Conservation (phyloP, 2,329 filamentous ascomycete genomes). For the Daldinia sp. region DNA sequence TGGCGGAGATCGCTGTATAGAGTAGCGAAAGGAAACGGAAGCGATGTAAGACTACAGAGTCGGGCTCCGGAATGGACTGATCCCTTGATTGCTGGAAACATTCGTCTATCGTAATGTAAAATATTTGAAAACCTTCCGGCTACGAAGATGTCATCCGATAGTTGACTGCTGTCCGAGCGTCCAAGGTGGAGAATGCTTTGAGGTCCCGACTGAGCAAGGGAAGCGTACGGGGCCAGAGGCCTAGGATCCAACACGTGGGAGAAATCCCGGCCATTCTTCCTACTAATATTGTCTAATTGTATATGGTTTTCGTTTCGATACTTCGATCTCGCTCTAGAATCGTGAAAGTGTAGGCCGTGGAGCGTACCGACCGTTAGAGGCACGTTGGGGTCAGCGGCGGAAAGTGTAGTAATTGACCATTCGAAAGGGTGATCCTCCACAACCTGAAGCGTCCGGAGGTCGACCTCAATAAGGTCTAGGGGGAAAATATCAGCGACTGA, state of each 20-base stretch:
- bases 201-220: constrained; percentile 81
- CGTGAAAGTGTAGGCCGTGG: constrained; percentile 81
- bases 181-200: constrained; percentile 83
- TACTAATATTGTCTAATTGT: constrained; percentile 48
- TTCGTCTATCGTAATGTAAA: constrained; percentile 86
- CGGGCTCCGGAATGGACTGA: constrained; percentile 86
- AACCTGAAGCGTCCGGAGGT: constrained; percentile 75
- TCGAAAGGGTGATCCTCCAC: constrained; percentile 77
- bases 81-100: constrained; percentile 78
- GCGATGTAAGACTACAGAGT: constrained; percentile 74
- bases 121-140: constrained; percentile 89
- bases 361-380: constrained; percentile 88
- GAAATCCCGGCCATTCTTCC: constrained; percentile 42
- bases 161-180: constrained; percentile 57
- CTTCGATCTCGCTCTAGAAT: constrained; percentile 64
- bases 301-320: constrained; percentile 48
- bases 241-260: constrained; percentile 60
- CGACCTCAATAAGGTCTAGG: constrained; percentile 77
- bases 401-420: constrained; percentile 84
- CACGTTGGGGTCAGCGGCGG: constrained; percentile 68
- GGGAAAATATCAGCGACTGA: constrained; percentile 27
- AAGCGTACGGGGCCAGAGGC: constrained; percentile 68
- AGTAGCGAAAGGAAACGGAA: constrained; percentile 73
- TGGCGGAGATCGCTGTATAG: constrained; percentile 67
- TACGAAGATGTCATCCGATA: constrained; percentile 84